A percentile compares a stretch with the other conserved stretches of the same genome.
These are phyloP conservation scores for Blastosporella zonata DNA, from an alignment of 1,284 basidiomycete genomes.

Conservation along the genomic window DNA sequence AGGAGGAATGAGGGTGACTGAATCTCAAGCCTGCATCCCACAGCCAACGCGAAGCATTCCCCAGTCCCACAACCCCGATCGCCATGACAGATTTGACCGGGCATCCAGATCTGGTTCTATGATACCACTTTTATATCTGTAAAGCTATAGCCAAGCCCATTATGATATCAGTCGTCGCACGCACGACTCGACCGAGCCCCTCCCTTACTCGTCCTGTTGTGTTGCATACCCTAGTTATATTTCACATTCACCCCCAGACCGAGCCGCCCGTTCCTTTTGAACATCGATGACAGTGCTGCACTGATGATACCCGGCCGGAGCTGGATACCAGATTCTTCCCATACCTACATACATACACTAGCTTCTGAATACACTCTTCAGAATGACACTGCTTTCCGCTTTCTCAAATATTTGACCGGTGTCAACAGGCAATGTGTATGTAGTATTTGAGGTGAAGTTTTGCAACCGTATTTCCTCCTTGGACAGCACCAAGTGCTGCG, in stretches of 20 bases:
- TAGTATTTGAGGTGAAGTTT: no score
- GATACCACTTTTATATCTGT: constrained; percentile 4
- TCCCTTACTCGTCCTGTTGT: constrained; percentile 7
- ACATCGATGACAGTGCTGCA: constrained; percentile 13
- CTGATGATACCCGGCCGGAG: constrained; percentile 23
- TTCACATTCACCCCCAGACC: constrained; percentile 7
- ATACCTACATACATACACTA: constrained; percentile 9
- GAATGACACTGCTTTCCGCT: background rate
- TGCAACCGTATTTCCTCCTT: no score
- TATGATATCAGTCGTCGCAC: constrained; percentile 8
- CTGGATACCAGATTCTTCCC: constrained; percentile 18
- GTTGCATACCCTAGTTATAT: background rate
- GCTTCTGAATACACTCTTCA: background rate
- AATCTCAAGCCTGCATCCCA: background rate
- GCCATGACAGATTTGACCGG: background rate
- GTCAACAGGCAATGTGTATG: no score
- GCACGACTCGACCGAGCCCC: constrained; percentile 7
- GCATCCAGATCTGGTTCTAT: constrained; percentile 1
- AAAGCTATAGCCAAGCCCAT: constrained; percentile 2
- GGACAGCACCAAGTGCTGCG: no score
- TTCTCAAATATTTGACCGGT: background rate
- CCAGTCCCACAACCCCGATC: background rate
- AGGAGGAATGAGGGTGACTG: constrained; percentile 44
- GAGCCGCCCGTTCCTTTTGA: background rate
- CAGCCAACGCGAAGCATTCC: background rate